phyloP scores from a whole-genome alignment of 306 rosid species.

The Dryas alaskensis region DNA sequence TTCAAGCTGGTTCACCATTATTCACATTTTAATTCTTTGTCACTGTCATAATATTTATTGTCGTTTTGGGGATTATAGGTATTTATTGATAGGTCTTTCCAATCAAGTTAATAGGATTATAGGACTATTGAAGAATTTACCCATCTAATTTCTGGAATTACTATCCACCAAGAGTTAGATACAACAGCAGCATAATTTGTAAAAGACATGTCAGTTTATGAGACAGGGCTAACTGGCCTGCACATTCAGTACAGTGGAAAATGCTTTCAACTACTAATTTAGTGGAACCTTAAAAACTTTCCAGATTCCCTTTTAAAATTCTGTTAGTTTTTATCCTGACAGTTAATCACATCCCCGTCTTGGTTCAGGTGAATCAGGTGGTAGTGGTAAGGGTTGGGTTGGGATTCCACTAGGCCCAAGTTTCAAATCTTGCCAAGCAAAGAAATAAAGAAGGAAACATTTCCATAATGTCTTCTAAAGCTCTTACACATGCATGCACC shows the following conservation, averaged over 20 bases:
- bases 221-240: neutral
- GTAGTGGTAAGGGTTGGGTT: neutral
- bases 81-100: neutral
- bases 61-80: no score
- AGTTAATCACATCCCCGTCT: neutral
- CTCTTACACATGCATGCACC: slow-evolving; percentile 25
- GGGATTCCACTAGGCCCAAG: neutral
- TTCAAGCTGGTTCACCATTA: neutral
- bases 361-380: slow-evolving; percentile 5
- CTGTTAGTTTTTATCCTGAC: neutral
- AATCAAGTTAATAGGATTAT: neutral
- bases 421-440: neutral
- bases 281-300: neutral
- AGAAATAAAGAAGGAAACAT: neutral
- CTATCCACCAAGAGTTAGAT: neutral
- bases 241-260: neutral
- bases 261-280: neutral
- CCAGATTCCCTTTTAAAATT: neutral
- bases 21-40: neutral
- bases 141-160: neutral
- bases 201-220: neutral
- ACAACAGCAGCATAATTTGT: neutral
- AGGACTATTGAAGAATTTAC: neutral
- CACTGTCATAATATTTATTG: neutral
- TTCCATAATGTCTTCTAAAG: neutral